These are phyloP conservation scores for Dendrobium chrysotoxum DNA, from an alignment of 106 monocot genomes.

Conservation along the genomic window DNA sequence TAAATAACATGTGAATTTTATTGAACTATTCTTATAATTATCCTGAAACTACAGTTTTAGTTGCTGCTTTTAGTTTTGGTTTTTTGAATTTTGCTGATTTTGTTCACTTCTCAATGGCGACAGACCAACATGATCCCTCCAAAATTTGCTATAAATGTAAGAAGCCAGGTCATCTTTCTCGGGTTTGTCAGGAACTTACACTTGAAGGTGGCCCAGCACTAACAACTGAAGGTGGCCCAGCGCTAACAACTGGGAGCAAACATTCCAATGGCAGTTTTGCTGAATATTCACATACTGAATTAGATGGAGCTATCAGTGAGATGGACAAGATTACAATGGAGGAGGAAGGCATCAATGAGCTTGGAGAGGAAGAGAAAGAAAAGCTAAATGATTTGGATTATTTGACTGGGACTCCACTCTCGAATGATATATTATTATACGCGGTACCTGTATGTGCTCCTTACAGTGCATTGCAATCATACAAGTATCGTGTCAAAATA, in stretches of 20 bases:
- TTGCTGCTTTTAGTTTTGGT: neutral
- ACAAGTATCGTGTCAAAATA: conserved; percentile 95
- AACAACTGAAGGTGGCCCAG: conserved; percentile 12
- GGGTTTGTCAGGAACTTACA: conserved; percentile 67
- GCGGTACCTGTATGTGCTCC: conserved; percentile 96
- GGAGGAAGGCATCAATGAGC: conserved; percentile 69
- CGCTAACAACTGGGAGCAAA: conserved; percentile 6
- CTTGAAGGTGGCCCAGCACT: conserved; percentile 17
- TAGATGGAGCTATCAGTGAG: conserved; percentile 17
- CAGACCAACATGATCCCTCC: conserved; percentile 47
- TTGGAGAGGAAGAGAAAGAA: conserved; percentile 71
- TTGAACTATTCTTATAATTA: neutral
- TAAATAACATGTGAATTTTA: neutral
- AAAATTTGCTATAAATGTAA: conserved; percentile 99
- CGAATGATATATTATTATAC: conserved; percentile 84
- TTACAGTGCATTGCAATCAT: conserved; percentile 87
- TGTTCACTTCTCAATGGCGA: neutral
- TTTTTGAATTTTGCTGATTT: neutral
- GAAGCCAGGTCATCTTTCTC: conserved; percentile 79
- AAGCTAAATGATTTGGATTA: conserved; percentile 84
- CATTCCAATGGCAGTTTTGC: conserved; percentile 11
- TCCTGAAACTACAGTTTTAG: neutral
- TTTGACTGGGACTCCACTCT: conserved; percentile 80
- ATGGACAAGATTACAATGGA: conserved; percentile 56
- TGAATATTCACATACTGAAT: conserved; percentile 12